Evolutionary conservation across 2,329 filamentous ascomycete species (phyloP).

Genomic region (Aspergillus hortae): DNA sequence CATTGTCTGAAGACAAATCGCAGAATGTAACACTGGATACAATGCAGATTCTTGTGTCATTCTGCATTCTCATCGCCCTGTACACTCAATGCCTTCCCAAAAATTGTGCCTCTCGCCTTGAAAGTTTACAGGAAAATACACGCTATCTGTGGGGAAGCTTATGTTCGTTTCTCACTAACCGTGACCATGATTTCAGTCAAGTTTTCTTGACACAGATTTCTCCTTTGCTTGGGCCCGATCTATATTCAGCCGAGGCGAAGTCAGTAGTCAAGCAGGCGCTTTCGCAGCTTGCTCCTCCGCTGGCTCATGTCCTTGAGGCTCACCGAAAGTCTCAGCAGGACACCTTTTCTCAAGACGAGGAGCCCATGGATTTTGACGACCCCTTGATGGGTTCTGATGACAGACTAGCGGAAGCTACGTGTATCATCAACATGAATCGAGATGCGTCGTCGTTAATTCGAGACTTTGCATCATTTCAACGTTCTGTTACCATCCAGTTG

Average conservation of each 20-base stretch:
- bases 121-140: conserved; percentile 26
- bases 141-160: conserved; percentile 32
- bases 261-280: conserved; percentile 23
- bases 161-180: conserved; percentile 28
- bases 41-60: conserved; percentile 48
- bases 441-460: conserved; percentile 27
- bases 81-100: conserved; percentile 34
- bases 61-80: conserved; percentile 43
- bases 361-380: conserved; percentile 45
- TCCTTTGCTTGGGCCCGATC: conserved; percentile 27
- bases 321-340: conserved; percentile 20
- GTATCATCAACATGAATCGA: conserved; percentile 29
- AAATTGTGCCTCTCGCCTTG: conserved; percentile 26
- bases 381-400: conserved; percentile 27
- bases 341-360: conserved; percentile 14
- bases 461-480: conserved; percentile 34
- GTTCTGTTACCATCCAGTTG: conserved; percentile 33
- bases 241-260: conserved; percentile 13
- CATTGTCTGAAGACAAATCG: conserved; percentile 39
- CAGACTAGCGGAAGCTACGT: conserved; percentile 17
- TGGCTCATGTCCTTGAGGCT: conserved; percentile 31
- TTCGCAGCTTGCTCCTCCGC: conserved; percentile 22
- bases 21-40: conserved; percentile 49
- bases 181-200: conserved; percentile 27
- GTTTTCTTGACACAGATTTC: conserved; percentile 32